Conservation (phyloP, 805 yeast species). For the Yamadazyma takamatsuzukensis region DNA sequence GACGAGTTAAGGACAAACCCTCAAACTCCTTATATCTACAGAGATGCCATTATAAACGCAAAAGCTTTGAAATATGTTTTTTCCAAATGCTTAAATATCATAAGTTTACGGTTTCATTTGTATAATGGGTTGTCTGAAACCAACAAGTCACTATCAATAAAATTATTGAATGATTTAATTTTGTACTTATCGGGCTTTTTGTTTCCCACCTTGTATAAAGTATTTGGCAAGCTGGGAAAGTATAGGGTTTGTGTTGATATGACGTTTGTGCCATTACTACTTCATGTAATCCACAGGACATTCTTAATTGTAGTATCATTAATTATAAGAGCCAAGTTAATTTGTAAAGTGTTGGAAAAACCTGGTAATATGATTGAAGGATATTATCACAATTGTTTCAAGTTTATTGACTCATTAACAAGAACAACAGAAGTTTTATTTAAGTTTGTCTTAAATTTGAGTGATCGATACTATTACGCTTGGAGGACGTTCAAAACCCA, state of each 20-base stretch:
- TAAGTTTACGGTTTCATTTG: conserved; percentile 7
- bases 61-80: conserved; percentile 1
- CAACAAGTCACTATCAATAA: neutral
- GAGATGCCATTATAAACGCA: conserved; percentile 3
- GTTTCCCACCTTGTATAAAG: conserved; percentile 3
- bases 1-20: neutral
- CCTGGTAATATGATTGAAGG: neutral
- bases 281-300: conserved; percentile 8
- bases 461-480: conserved; percentile 6
- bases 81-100: conserved; percentile 1
- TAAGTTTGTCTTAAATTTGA: conserved; percentile 2
- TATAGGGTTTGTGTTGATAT: conserved; percentile 5
- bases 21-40: neutral
- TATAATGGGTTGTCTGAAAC: conserved; percentile 2
- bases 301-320: conserved; percentile 4
- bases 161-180: conserved; percentile 3
- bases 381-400: conserved; percentile 1
- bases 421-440: conserved; percentile 1
- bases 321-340: conserved; percentile 3
- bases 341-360: neutral
- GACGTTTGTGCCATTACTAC: conserved; percentile 6
- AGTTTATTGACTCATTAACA: neutral
- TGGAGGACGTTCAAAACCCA: conserved; percentile 7
- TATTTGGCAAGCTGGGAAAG: conserved; percentile 2
- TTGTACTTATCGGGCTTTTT: conserved; percentile 1